phyloP scores from a whole-genome alignment of 2,329 filamentous ascomycete species.

The Pseudocercospora pini-densiflorae region DNA sequence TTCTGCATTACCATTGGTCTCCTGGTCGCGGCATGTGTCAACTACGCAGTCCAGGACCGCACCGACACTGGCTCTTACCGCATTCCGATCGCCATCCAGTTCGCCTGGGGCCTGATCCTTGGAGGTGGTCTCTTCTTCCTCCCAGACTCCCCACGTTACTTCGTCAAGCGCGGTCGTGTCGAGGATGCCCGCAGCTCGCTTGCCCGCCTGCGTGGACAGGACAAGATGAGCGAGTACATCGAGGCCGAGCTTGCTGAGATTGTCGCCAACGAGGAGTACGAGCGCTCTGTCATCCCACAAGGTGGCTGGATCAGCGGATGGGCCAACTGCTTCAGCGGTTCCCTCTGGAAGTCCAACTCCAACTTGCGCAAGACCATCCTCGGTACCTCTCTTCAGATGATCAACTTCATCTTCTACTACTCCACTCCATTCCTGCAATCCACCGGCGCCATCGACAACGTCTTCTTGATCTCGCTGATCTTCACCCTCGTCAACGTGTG shows the following conservation, averaged over 20 bases:
- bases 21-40: conserved; percentile 70
- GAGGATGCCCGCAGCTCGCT: conserved; percentile 67
- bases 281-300: conserved; percentile 69
- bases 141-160: conserved; percentile 85
- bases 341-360: conserved; percentile 55
- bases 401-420: conserved; percentile 84
- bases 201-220: conserved; percentile 73
- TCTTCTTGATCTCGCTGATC: conserved; percentile 82
- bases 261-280: conserved; percentile 86
- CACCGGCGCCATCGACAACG: conserved; percentile 74
- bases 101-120: conserved; percentile 79
- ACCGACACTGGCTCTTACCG: conserved; percentile 71
- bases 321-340: conserved; percentile 66
- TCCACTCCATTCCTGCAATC: conserved; percentile 83
- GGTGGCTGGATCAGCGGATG: conserved; percentile 70
- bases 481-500: conserved; percentile 86
- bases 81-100: conserved; percentile 79
- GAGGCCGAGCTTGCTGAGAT: conserved; percentile 82
- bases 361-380: conserved; percentile 55
- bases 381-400: conserved; percentile 55
- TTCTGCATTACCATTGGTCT: conserved; percentile 79
- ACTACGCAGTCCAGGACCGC: conserved; percentile 70
- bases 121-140: conserved; percentile 73
- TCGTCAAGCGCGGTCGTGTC: conserved; percentile 75
- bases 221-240: conserved; percentile 73